phyloP scores from a whole-genome alignment of 2,329 filamentous ascomycete genomes.

The Hypocreales sp. region DNA sequence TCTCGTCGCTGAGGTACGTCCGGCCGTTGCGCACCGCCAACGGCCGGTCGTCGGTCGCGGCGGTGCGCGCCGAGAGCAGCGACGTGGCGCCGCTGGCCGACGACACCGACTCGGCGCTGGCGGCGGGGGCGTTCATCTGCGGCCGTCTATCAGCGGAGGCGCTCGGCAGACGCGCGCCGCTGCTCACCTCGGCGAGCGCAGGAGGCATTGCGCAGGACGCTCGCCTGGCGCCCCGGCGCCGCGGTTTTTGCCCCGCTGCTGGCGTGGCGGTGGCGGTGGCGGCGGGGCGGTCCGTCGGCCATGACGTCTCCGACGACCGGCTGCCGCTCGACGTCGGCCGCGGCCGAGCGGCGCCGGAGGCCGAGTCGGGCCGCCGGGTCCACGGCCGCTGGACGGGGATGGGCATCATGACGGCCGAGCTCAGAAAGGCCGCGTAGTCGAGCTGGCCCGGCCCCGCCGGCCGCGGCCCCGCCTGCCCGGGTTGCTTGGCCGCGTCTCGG shows the following conservation, averaged over 20 bases:
- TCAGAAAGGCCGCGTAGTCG: conserved; percentile 3
- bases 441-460: too few species aligned
- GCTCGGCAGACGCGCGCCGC: too few species aligned
- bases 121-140: conserved; percentile 18
- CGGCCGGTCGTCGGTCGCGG: conserved; percentile 32
- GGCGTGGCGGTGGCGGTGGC: conserved; percentile 7
- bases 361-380: conserved; percentile 4
- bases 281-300: conserved; percentile 14
- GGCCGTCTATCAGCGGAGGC: too few species aligned
- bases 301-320: conserved; percentile 8
- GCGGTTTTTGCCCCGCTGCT: conserved; percentile 1
- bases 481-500: too few species aligned
- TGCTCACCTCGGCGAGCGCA: too few species aligned
- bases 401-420: conserved; percentile 15
- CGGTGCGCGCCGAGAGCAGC: conserved; percentile 27
- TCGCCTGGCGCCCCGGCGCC: too few species aligned
- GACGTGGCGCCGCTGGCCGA: conserved; percentile 27
- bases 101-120: conserved; percentile 29
- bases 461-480: too few species aligned
- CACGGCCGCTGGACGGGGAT: conserved; percentile 5
- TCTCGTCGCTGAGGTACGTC: conserved; percentile 63
- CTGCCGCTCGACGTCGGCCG: conserved; percentile 16
- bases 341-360: conserved; percentile 8
- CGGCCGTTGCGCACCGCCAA: conserved; percentile 65
- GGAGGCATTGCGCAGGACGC: too few species aligned